Conservation (phyloP, 2,329 filamentous ascomycete genomes). For the Aspergillus sp. region DNA sequence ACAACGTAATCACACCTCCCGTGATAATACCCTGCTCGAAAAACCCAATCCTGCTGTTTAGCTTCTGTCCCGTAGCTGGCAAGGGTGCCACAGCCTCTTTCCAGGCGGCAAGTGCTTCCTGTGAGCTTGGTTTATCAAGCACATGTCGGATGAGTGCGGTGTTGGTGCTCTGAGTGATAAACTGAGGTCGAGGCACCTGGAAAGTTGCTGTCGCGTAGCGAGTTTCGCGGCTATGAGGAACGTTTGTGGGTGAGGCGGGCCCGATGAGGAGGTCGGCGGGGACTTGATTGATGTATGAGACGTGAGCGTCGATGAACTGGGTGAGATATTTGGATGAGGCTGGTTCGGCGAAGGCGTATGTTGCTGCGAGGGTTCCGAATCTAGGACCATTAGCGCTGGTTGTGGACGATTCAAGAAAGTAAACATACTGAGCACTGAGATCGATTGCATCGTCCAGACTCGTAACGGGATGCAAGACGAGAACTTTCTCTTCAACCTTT, state of each 20-base stretch:
- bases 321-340: constrained; percentile 62
- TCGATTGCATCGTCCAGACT: constrained; percentile 62
- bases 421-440: constrained; percentile 42
- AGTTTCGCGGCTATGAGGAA: constrained; percentile 43
- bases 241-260: constrained; percentile 32
- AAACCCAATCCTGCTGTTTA: constrained; percentile 48
- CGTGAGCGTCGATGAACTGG: constrained; percentile 58
- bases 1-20: constrained; percentile 29
- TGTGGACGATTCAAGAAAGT: neutral
- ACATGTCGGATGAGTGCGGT: constrained; percentile 21
- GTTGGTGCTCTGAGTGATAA: constrained; percentile 32
- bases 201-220: constrained; percentile 54
- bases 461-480: constrained; percentile 53
- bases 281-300: constrained; percentile 62
- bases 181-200: constrained; percentile 51
- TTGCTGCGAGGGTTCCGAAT: constrained; percentile 46
- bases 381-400: constrained; percentile 8
- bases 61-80: constrained; percentile 30
- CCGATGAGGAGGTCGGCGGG: constrained; percentile 56
- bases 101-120: constrained; percentile 25
- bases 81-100: constrained; percentile 42
- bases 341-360: constrained; percentile 59
- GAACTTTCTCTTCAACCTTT: constrained; percentile 50
- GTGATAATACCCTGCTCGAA: constrained; percentile 55
- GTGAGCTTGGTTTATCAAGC: constrained; percentile 21